A percentile compares a stretch with the other conserved stretches of the same genome.
phyloP scores from a whole-genome alignment of 495 filamentous ascomycete species.

The Lasiosphaeria hispida region DNA sequence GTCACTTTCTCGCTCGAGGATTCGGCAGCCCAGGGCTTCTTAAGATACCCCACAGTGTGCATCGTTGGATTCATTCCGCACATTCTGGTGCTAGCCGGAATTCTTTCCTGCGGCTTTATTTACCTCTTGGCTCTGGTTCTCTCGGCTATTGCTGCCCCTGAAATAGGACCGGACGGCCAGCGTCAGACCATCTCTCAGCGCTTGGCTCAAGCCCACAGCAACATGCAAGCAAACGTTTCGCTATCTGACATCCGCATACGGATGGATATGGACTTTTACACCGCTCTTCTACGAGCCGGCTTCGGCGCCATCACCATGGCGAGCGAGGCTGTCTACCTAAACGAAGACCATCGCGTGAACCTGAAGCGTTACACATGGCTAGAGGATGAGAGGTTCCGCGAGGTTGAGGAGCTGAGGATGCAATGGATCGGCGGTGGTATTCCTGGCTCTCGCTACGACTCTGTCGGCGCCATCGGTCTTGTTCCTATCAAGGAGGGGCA shows the following conservation, averaged over 20 bases:
- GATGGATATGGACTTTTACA: conserved; percentile 92
- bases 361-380: conserved; percentile 85
- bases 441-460: conserved; percentile 44
- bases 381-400: conserved; percentile 71
- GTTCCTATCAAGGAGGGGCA: conserved; percentile 48
- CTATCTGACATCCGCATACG: conserved; percentile 74
- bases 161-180: conserved; percentile 24
- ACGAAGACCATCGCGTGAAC: conserved; percentile 76
- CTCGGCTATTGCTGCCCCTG: conserved; percentile 64
- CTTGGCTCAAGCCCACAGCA: conserved; percentile 67
- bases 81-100: conserved; percentile 75
- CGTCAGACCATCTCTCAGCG: conserved; percentile 42
- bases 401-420: conserved; percentile 58
- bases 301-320: conserved; percentile 87
- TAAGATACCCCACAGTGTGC: conserved; percentile 89
- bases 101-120: conserved; percentile 67
- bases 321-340: conserved; percentile 91
- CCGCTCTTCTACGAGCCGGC: conserved; percentile 77
- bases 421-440: conserved; percentile 47
- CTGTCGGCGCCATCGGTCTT: conserved; percentile 50
- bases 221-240: conserved; percentile 88
- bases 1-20: conserved; percentile 56
- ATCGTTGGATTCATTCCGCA: conserved; percentile 95
- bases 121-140: conserved; percentile 74
- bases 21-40: conserved; percentile 44